Evolutionary conservation across 2,329 filamentous ascomycete genomes (phyloP).

Genomic region (Fusarium abutilonis): DNA sequence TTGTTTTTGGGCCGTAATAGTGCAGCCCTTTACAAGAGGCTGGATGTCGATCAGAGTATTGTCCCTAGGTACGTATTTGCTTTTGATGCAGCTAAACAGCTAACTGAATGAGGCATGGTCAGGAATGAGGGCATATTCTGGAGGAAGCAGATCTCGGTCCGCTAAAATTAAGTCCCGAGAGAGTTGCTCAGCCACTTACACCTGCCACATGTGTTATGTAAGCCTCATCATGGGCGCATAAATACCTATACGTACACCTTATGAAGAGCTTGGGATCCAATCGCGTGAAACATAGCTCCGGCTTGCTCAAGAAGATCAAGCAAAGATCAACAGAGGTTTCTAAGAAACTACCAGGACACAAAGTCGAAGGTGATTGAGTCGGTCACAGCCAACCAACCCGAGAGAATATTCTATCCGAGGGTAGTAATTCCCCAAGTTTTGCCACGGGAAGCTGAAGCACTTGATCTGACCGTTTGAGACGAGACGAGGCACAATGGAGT

Average conservation of each 20-base stretch:
- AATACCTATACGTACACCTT: neutral
- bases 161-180: slow-evolving; percentile 40
- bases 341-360: slow-evolving; percentile 2
- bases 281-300: slow-evolving; percentile 29
- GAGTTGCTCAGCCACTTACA: slow-evolving; percentile 12
- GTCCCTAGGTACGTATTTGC: slow-evolving; percentile 31
- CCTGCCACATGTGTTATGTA: neutral
- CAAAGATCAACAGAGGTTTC: slow-evolving; percentile 2
- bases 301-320: neutral
- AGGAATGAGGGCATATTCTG: neutral
- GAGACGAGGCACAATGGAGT: slow-evolving; percentile 22
- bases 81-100: slow-evolving; percentile 8
- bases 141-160: slow-evolving; percentile 25
- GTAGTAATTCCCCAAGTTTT: slow-evolving; percentile 3
- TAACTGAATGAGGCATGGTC: slow-evolving; percentile 11
- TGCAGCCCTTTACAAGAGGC: slow-evolving; percentile 37
- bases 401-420: neutral
- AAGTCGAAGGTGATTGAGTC: neutral
- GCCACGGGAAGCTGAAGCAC: slow-evolving; percentile 27
- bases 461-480: slow-evolving; percentile 25
- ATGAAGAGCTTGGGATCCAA: slow-evolving; percentile 1
- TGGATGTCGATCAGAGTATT: slow-evolving; percentile 38
- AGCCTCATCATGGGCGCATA: slow-evolving; percentile 16
- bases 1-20: slow-evolving; percentile 36
- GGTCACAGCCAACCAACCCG: neutral